Evolutionary conservation across 1,284 basidiomycete species (phyloP), one percentile per base, ranked within the genome.

Genomic region (Lignosus rhinocerotis): DNA sequence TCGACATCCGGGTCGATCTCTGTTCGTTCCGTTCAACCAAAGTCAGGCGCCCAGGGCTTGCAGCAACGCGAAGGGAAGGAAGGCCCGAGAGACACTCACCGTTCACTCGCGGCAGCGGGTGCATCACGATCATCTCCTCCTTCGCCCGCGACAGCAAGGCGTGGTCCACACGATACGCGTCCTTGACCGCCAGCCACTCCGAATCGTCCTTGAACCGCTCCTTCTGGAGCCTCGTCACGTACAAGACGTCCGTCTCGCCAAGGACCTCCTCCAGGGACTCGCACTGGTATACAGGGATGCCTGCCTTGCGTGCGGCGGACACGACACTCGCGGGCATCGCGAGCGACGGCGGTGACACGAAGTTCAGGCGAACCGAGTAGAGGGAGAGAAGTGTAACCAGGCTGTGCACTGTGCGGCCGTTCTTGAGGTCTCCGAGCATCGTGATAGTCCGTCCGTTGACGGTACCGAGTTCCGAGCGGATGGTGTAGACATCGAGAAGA

Each of bases 1-100:
- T 99, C 97, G 53, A 99, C 95, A 73, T 98, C 96, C 6, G 95
- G 93, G 72, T 97, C 95, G 67, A 99, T 96, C 89, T 99, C 94
- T 88, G 69, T 14, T n/a, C n/a, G 25, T 25, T 25, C 25, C 25
- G 25, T 25, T 25, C 25, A n/a, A n/a, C n/a, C 25, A 25, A 25
- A 25, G 25, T 25, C 25, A 25, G 25, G 4, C 25, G 25, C 4
- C 25, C 25, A 25, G 2, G 25, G 25, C 25, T 25, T 4, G 25
- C 4, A 25, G 25, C 25, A 25, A 25, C 25, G 25, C 25, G 25
- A 2, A 4, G n/a, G 17, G 3, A 36, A 5, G 6, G 12, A 31
- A 3, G 2, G 7, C 4, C 1, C 6, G 19, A 46, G 3, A 30
- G 2, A 52, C 44, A 41, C 84, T 65, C 62, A 87, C 90, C 93